Conservation (phyloP, 768 basidiomycete genomes). For the Cyathus striatus region DNA sequence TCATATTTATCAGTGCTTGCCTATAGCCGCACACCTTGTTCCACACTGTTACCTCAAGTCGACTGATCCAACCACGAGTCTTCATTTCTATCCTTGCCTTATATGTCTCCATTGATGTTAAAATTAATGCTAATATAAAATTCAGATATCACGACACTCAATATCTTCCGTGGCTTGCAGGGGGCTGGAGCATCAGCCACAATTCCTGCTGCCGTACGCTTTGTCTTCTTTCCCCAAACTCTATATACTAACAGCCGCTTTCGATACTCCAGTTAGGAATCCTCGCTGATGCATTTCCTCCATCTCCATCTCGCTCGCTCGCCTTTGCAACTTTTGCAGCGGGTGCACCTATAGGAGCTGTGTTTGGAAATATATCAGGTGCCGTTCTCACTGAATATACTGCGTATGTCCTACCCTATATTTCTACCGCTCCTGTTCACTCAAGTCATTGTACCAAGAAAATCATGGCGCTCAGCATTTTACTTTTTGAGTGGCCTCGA, state of each 20-base stretch:
- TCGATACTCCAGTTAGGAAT: conserved; percentile 60
- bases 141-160: conserved; percentile 53
- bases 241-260: conserved; percentile 7
- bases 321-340: conserved; percentile 85
- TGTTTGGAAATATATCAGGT: conserved; percentile 64
- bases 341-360: conserved; percentile 79
- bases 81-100: too few relatives aligned
- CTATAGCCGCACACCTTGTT: background rate
- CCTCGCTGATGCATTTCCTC: conserved; percentile 75
- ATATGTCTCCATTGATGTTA: too few relatives aligned
- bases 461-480: conserved; percentile 63
- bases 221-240: background rate
- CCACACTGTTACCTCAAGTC: too few relatives aligned
- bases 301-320: conserved; percentile 53
- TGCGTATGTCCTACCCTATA: conserved; percentile 18
- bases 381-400: conserved; percentile 64
- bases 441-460: conserved; percentile 13
- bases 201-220: conserved; percentile 61
- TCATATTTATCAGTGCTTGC: background rate
- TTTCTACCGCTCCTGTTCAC: background rate
- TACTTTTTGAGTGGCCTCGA: conserved; percentile 59
- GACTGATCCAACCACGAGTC: too few relatives aligned
- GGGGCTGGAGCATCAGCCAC: conserved; percentile 77
- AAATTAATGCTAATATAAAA: background rate
- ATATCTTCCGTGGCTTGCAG: conserved; percentile 71